Evolutionary conservation across 441 rosid species (phyloP), one percentile per base, ranked within the genome.

Genomic region (Lepidium campestre): DNA sequence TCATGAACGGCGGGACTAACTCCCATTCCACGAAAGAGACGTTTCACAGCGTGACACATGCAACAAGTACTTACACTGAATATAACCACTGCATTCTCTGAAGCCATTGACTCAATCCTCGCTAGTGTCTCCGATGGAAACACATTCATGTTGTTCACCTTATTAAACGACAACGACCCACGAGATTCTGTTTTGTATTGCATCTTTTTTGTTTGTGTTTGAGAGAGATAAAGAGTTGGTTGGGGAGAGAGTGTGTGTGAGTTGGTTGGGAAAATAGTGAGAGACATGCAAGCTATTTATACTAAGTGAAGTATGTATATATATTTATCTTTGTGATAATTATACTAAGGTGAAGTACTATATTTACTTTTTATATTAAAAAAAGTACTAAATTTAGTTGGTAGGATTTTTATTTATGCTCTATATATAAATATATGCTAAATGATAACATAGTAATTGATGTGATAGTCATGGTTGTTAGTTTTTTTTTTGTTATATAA

Each of bases 21-120:
- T 0, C 96, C 97, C 13, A 90, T 90, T 42, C 92, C 79, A 47
- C 88, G 84, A 63, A 93, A 89, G 66, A 93, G 96, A 52, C 94
- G 89, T 77, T 90, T 88, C 19, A 91, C 83, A 64, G 90, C 96
- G 5, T 93, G 92, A 80, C 98, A 88, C 98, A 93, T 88, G 83
- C 98, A 88, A 65, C 98, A 93, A 0, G 89, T 86, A 52, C 90
- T 88, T 69, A 78, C 59, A 66, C 93, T 85, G 83, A 90, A 90
- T 52, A 92, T 68, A 52, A 92, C 97, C 74, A 88, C 92, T 1
- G 97, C 89, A 17, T 80, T 90, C 57, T 82, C 79, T 0, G 83
- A 63, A 0, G 86, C 97, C 52, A 90, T 65, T 0, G 76, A 65
- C 71, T 72, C 76, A 65, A 72, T 53, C 15, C 19, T 59, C 4